Evolutionary conservation across 768 basidiomycete species (phyloP), one percentile per base, ranked within the genome.

Genomic region (Suillus plorans): DNA sequence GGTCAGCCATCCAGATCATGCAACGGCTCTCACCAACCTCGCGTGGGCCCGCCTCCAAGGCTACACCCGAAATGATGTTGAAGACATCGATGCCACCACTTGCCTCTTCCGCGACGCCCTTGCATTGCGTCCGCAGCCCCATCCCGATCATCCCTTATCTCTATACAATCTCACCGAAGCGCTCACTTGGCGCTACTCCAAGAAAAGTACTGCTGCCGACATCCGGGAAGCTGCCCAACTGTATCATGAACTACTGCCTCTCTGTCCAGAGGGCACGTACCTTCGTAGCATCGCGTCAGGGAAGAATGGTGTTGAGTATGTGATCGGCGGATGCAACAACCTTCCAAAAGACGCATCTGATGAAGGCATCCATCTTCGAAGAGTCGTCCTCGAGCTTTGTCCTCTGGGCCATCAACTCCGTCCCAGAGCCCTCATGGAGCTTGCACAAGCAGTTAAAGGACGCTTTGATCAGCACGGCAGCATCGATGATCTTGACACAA

Each of bases 131-230:
- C 52, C 58, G 4, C 25, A 58, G 28, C 42, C 50, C 61, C 60
- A 69, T 53, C 53, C 68, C 20, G 39, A 65, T 44, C 57, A 44
- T 42, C 12, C 56, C 3, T 31, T 13, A 22, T 28, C 61, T 28
- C 55, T 72, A 20, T 55, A 63, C 25, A 67, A 66, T 49, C 68
- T 73, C n/a, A 67, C 63, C n/a, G 12, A 42, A 36, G 63, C 63
- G 0, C 49, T 72, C 18, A 45, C 5, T n/a, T 28, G 25, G 37
- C 65, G 53, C 37, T 66, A 69, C 61, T 58, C 57, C 22, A 49
- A 56, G 47, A 52, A 52, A 28, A 22, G 61, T 5, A 22, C 67
- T 3, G 25, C 39, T 5, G 62, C 47, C 16, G 70, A 74, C 57
- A 34, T 69, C 20, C 60, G 68, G 10, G 68, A 73, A 41, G 59